phyloP scores from a whole-genome alignment of 495 filamentous ascomycete species.

The Glutinoglossum americanum region DNA sequence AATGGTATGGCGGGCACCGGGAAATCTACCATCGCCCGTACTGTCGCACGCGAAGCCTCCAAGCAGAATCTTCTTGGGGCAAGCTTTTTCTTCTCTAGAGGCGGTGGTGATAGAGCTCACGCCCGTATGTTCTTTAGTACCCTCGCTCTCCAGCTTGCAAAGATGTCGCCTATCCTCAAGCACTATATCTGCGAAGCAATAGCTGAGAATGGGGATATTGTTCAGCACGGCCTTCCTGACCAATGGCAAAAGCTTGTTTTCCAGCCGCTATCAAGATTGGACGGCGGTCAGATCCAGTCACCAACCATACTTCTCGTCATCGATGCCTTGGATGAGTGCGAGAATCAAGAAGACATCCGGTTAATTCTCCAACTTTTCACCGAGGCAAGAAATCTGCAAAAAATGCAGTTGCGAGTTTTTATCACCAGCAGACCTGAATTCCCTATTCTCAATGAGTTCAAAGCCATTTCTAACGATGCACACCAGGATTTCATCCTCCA shows the following conservation, averaged over 20 bases:
- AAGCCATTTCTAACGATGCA: not conserved
- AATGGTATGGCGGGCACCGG: too few relatives aligned
- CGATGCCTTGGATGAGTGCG: not conserved
- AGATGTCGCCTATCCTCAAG: too few relatives aligned
- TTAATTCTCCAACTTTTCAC: not conserved
- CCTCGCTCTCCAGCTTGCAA: too few relatives aligned
- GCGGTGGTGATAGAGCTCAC: too few relatives aligned
- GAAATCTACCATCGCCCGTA: too few relatives aligned
- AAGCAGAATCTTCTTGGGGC: too few relatives aligned
- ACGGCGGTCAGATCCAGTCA: not conserved
- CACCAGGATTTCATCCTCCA: conserved; percentile 1
- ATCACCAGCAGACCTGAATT: not conserved
- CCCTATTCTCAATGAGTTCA: not conserved
- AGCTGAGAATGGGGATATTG: too few relatives aligned
- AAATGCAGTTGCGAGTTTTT: not conserved
- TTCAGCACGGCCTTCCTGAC: not conserved
- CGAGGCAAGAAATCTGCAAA: not conserved
- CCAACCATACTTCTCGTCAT: not conserved
- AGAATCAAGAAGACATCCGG: not conserved
- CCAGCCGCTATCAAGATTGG: not conserved
- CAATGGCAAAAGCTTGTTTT: not conserved
- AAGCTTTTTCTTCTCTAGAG: too few relatives aligned
- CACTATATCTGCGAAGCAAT: too few relatives aligned
- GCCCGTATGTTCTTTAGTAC: too few relatives aligned
- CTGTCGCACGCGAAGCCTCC: too few relatives aligned